These are phyloP conservation scores for Tulasnella sp. DNA, from an alignment of 768 basidiomycete genomes.

Conservation along the genomic window DNA sequence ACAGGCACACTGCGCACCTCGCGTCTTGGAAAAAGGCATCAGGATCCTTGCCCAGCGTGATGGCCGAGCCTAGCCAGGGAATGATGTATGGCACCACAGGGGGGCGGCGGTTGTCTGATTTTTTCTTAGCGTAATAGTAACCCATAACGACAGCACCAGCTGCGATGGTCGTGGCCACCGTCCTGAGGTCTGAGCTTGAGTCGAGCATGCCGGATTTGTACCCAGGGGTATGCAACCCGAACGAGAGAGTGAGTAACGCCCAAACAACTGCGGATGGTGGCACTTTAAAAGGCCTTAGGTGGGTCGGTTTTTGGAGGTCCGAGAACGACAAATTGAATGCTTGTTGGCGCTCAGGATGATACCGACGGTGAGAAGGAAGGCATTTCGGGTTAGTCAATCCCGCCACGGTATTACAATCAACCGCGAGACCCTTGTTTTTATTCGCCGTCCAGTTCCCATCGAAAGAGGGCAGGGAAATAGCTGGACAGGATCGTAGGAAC, in stretches of 20 bases:
- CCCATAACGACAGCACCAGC: not conserved
- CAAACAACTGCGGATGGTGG: not conserved
- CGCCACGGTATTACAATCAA: no score
- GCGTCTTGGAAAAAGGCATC: constrained; percentile 23
- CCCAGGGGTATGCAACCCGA: no score
- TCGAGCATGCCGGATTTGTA: not conserved
- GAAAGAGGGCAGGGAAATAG: not conserved
- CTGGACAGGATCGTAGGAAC: not conserved
- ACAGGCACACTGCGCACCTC: not conserved
- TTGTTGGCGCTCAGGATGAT: no score
- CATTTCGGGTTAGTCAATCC: no score
- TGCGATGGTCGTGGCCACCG: not conserved
- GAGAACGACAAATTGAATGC: not conserved
- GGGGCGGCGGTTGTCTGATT: not conserved
- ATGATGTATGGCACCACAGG: constrained; percentile 20
- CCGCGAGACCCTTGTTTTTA: no score
- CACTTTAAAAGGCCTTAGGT: not conserved
- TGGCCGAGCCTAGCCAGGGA: constrained; percentile 23
- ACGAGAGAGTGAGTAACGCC: not conserved
- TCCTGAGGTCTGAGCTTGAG: not conserved
- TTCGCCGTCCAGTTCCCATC: no score
- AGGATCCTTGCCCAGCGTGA: constrained; percentile 22
- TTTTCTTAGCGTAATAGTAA: not conserved
- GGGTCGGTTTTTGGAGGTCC: not conserved
- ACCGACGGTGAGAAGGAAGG: no score